Conservation (phyloP, 2,329 filamentous ascomycete species). For the Ascochyta rabiei region DNA sequence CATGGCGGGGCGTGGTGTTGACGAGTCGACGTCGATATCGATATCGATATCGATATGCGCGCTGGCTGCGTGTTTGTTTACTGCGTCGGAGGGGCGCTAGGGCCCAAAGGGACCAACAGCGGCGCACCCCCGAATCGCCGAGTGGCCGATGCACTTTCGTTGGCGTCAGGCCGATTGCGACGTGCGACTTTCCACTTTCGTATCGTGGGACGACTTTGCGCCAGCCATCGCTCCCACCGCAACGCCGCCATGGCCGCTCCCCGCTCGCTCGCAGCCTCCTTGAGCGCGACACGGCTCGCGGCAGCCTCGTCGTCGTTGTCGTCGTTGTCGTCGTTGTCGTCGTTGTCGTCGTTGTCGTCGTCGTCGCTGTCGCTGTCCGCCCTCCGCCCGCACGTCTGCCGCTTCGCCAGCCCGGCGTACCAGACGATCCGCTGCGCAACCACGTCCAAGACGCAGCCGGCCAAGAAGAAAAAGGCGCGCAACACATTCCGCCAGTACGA, state of each 20-base stretch:
- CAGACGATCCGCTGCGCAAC: slow-evolving; percentile 50
- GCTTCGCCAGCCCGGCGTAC: slow-evolving; percentile 34
- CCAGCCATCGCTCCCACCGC: slow-evolving; percentile 3
- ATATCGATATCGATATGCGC: neutral
- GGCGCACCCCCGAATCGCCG: slow-evolving; percentile 2
- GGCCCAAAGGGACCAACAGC: too few species aligned
- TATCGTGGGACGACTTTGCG: slow-evolving; percentile 10
- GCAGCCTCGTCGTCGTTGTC: slow-evolving; percentile 15
- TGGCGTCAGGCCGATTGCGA: neutral
- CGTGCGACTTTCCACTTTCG: neutral
- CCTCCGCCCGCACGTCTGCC: slow-evolving; percentile 25
- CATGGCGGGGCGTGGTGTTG: slow-evolving; percentile 44
- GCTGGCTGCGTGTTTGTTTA: slow-evolving; percentile 6
- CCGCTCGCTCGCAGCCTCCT: slow-evolving; percentile 41
- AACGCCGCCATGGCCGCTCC: slow-evolving; percentile 42
- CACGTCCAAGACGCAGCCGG: slow-evolving; percentile 49
- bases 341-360: slow-evolving; percentile 12
- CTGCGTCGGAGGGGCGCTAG: neutral
- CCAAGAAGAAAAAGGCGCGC: slow-evolving; percentile 65
- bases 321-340: slow-evolving; percentile 13
- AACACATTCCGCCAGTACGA: slow-evolving; percentile 68
- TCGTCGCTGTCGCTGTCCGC: slow-evolving; percentile 11
- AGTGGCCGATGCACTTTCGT: neutral
- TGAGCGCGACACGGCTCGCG: slow-evolving; percentile 37
- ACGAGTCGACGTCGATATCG: neutral